phyloP scores from a whole-genome alignment of 2,329 filamentous ascomycete species.

The Graphium sp. region DNA sequence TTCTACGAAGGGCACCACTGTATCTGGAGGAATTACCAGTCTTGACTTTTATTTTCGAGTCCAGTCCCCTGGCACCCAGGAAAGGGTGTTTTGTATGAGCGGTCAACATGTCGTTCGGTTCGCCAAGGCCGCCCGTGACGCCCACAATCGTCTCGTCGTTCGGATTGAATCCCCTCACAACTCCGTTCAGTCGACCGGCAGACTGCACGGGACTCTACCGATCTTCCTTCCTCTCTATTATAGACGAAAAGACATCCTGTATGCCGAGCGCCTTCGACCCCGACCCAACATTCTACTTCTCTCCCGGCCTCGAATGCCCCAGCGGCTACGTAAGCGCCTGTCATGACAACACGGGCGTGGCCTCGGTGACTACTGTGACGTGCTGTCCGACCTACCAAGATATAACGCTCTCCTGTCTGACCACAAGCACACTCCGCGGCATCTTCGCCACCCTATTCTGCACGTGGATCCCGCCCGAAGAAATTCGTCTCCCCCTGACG shows the following conservation, averaged over 20 bases:
- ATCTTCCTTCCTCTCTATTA: constrained; percentile 5
- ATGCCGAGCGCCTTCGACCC: constrained; percentile 12
- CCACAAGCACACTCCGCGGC: constrained; percentile 7
- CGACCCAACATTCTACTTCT: constrained; percentile 13
- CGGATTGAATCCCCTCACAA: constrained; percentile 10
- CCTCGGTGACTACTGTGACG: constrained; percentile 15
- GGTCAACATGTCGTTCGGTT: too few species aligned
- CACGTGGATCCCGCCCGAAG: constrained; percentile 15
- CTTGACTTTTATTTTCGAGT: too few species aligned
- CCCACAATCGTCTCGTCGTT: constrained; percentile 9
- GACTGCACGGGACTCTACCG: constrained; percentile 10
- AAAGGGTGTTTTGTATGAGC: too few species aligned
- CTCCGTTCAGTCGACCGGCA: constrained; percentile 9
- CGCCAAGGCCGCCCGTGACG: too few species aligned
- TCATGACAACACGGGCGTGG: constrained; percentile 10
- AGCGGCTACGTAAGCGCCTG: constrained; percentile 13
- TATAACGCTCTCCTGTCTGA: constrained; percentile 13
- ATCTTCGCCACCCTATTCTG: constrained; percentile 13
- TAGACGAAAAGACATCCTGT: constrained; percentile 12
- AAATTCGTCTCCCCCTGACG: constrained; percentile 11
- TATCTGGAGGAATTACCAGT: too few species aligned
- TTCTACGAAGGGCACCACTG: too few species aligned
- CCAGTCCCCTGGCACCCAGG: too few species aligned
- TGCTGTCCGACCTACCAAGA: constrained; percentile 15
- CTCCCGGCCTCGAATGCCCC: constrained; percentile 14